Conservation (phyloP, 208 protist genomes). For the Wallacemonas sp. region DNA sequence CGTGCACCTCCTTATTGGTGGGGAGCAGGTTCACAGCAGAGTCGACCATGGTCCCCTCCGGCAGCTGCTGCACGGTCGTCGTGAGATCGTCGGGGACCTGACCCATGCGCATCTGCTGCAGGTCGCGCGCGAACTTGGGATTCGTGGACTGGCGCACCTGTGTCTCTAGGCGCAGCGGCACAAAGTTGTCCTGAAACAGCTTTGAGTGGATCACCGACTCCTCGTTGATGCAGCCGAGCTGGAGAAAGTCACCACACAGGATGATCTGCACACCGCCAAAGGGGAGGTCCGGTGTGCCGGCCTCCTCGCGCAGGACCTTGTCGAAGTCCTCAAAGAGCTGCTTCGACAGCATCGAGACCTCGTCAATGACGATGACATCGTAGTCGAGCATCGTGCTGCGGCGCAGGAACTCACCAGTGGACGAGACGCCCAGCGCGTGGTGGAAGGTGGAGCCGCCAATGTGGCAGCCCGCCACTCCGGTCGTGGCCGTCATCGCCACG, state of each 20-base stretch:
- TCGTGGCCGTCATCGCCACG: conserved; percentile 91
- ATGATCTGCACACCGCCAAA: conserved; percentile 94
- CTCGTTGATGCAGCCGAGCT: conserved; percentile 90
- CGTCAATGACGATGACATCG: conserved; percentile 93
- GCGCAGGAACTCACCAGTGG: conserved; percentile 77
- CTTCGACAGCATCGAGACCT: conserved; percentile 90
- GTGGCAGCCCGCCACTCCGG: conserved; percentile 89
- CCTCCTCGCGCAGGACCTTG: conserved; percentile 70
- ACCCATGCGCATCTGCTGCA: conserved; percentile 79
- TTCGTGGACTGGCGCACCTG: conserved; percentile 70
- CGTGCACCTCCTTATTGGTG: conserved; percentile 85
- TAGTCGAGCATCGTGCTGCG: conserved; percentile 73
- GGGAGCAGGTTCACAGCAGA: conserved; percentile 85
- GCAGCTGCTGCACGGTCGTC: conserved; percentile 71
- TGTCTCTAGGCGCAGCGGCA: conserved; percentile 73
- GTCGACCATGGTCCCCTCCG: conserved; percentile 82
- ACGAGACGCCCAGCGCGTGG: conserved; percentile 81
- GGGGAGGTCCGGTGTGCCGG: conserved; percentile 79
- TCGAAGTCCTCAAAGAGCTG: conserved; percentile 91
- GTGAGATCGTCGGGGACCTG: conserved; percentile 60
- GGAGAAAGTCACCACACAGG: conserved; percentile 92
- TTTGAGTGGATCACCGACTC: conserved; percentile 65
- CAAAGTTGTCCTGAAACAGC: conserved; percentile 75
- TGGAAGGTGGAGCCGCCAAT: conserved; percentile 92
- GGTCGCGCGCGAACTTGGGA: conserved; percentile 62